Evolutionary conservation across 1,284 basidiomycete species (phyloP).

Genomic region (Ceraceosorus guamensis): DNA sequence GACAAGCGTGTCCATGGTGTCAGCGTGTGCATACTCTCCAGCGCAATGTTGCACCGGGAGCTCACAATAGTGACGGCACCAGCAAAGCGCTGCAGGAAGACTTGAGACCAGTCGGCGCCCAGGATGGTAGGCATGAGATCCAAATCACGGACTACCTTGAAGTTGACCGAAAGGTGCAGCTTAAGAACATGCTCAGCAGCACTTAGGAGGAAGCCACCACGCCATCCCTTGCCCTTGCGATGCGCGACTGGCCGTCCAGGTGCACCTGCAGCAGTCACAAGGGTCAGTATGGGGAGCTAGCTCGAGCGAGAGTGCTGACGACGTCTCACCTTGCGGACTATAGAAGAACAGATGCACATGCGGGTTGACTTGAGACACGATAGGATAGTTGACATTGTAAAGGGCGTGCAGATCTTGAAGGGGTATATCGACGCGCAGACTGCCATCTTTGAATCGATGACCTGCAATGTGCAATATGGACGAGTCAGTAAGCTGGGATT

Average conservation of each 20-base stretch:
- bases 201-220: constrained; percentile 77
- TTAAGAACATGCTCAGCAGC: constrained; percentile 49
- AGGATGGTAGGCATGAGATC: constrained; percentile 40
- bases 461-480: too few relatives aligned
- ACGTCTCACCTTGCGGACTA: too few relatives aligned
- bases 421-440: constrained; percentile 73
- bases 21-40: too few relatives aligned
- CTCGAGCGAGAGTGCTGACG: too few relatives aligned
- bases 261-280: constrained; percentile 56
- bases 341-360: constrained; percentile 58
- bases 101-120: constrained; percentile 43
- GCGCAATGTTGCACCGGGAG: too few relatives aligned
- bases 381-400: constrained; percentile 75
- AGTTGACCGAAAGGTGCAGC: constrained; percentile 42
- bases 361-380: constrained; percentile 93
- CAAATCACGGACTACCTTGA: constrained; percentile 45
- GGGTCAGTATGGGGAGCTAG: too few relatives aligned
- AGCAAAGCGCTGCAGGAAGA: constrained; percentile 42
- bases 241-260: constrained; percentile 89
- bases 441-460: constrained; percentile 47
- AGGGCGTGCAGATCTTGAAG: constrained; percentile 70
- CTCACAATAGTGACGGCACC: constrained; percentile 39
- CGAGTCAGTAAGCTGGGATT: too few relatives aligned
- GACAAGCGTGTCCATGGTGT: too few relatives aligned
- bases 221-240: constrained; percentile 69